These are phyloP conservation scores for Chaetoscypha palmicola DNA, from an alignment of 2,329 filamentous ascomycete species.

Conservation along the genomic window DNA sequence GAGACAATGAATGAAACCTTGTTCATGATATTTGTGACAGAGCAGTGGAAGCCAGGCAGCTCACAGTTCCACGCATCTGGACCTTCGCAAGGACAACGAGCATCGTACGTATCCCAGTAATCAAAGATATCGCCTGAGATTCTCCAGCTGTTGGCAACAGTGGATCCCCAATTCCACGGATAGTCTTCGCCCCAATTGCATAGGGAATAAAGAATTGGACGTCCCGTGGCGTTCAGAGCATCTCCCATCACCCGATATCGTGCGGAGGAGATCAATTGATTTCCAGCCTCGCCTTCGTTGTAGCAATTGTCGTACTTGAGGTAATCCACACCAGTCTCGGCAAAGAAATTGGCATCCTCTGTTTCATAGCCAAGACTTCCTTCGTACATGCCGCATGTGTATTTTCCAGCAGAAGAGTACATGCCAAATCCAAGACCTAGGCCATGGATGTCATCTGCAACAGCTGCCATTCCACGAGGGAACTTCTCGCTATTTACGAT, in stretches of 20 bases:
- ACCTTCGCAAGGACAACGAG: conserved; percentile 36
- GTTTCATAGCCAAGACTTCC: conserved; percentile 44
- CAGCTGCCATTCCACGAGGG: conserved; percentile 40
- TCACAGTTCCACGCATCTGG: conserved; percentile 27
- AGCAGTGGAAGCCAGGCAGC: conserved; percentile 30
- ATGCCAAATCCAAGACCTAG: conserved; percentile 46
- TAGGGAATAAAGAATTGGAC: conserved; percentile 34
- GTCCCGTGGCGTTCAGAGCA: conserved; percentile 32
- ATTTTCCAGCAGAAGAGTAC: conserved; percentile 42
- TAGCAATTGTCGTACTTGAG: conserved; percentile 52
- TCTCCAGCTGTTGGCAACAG: conserved; percentile 33
- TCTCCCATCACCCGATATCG: conserved; percentile 34
- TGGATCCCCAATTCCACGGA: conserved; percentile 33
- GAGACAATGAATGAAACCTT: conserved; percentile 28
- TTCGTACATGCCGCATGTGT: conserved; percentile 34
- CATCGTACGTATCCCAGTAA: conserved; percentile 35
- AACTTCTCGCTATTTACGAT: conserved; percentile 37
- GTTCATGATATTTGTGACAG: conserved; percentile 24
- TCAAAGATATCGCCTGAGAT: conserved; percentile 35
- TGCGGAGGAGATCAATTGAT: conserved; percentile 33
- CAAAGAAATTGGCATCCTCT: conserved; percentile 45
- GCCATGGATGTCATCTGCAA: conserved; percentile 41
- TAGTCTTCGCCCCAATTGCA: conserved; percentile 46
- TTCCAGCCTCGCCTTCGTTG: conserved; percentile 45
- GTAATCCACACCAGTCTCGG: conserved; percentile 45